A percentile compares a stretch with the other conserved stretches of the same genome.
Conservation (phyloP, 805 yeast species). For the Candida koratica region DNA sequence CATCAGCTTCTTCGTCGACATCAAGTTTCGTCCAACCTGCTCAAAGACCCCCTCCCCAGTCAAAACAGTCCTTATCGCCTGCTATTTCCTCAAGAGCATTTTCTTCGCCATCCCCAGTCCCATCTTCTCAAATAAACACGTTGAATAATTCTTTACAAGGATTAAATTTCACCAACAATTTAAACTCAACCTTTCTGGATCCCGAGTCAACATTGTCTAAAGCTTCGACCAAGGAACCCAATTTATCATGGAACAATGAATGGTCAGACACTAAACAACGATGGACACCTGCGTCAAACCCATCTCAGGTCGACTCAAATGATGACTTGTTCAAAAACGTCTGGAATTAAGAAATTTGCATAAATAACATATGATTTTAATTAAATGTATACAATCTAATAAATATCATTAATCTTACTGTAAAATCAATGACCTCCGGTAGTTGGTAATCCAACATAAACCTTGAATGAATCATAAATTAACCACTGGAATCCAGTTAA, state of each 20-base stretch:
- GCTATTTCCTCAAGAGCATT: conserved; percentile 1
- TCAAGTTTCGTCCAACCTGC: conserved; percentile 26
- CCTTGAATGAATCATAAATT: conserved; percentile 93
- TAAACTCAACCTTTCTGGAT: conserved; percentile 1
- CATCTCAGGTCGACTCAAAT: conserved; percentile 4
- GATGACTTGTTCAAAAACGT: conserved; percentile 69
- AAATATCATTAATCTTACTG: no score
- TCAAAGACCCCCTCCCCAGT: conserved; percentile 9
- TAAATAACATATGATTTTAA: no score
- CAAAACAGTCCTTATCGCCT: background rate
- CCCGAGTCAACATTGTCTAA: background rate
- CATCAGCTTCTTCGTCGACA: conserved; percentile 53
- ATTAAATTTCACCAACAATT: conserved; percentile 16
- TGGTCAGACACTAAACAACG: conserved; percentile 26
- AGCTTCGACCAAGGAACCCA: background rate
- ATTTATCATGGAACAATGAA: conserved; percentile 17
- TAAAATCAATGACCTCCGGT: conserved; percentile 55
- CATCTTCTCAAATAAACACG: conserved; percentile 10
- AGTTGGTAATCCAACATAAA: conserved; percentile 91
- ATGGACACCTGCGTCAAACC: conserved; percentile 6
- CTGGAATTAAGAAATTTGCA: conserved; percentile 43
- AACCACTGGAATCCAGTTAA: conserved; percentile 97
- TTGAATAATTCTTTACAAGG: conserved; percentile 24
- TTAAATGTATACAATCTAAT: no score
- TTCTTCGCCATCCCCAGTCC: background rate